phyloP scores from a whole-genome alignment of 148 eudicot genomes.

The Dianthus caryophyllus region DNA sequence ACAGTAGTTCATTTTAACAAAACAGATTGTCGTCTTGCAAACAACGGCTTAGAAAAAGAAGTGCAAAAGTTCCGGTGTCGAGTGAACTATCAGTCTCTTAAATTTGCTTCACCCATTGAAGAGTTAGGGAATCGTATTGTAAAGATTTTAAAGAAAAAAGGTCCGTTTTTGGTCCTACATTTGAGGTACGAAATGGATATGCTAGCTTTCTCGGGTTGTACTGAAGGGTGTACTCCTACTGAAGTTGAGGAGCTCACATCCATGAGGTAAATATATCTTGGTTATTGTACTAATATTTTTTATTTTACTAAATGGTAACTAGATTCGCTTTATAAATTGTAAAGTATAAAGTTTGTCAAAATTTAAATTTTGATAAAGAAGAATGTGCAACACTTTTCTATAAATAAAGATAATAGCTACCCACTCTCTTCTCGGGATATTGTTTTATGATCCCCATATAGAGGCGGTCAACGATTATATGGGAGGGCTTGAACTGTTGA shows the following conservation, averaged over 20 bases:
- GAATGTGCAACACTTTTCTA: no score
- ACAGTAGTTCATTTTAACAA: conserved; percentile 34
- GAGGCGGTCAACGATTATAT: no score
- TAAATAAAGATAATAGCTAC: no score
- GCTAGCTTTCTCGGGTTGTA: conserved; percentile 49
- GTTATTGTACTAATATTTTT: background rate
- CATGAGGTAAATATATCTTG: conserved; percentile 31
- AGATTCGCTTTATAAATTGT: no score
- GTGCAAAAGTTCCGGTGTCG: conserved; percentile 39
- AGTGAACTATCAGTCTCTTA: conserved; percentile 29
- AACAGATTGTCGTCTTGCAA: conserved; percentile 40
- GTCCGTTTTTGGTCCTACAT: conserved; percentile 41
- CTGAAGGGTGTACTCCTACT: conserved; percentile 31
- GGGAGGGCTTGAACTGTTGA: no score
- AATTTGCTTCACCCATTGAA: conserved; percentile 30
- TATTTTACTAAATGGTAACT: no score
- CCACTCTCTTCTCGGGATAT: no score
- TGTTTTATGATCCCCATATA: no score
- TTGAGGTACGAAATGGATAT: conserved; percentile 48
- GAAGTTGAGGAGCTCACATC: conserved; percentile 35
- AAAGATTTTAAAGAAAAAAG: conserved; percentile 25
- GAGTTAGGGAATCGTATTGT: conserved; percentile 32
- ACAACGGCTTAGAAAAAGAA: conserved; percentile 35
- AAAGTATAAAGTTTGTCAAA: no score
- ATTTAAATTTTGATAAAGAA: no score